Percentiles rank a stretch among this genome's conserved stretches.
These are phyloP conservation scores for Naematelia encephala DNA, from an alignment of 768 basidiomycete species.

Conservation along the genomic window DNA sequence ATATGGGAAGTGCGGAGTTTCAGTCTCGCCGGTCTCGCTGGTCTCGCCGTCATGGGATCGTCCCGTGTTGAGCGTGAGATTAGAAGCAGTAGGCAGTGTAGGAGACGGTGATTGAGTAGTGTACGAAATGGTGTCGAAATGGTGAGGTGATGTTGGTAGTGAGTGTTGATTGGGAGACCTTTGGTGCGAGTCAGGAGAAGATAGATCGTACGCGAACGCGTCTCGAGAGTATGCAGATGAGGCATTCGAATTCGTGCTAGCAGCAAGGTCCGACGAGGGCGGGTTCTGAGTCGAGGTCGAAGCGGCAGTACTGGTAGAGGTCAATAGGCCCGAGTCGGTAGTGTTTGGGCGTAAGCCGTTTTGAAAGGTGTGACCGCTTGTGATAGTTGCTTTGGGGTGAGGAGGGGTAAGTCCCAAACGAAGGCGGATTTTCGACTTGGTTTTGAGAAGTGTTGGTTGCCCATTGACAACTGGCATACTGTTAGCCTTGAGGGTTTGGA, in stretches of 20 bases:
- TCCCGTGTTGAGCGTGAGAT: background rate
- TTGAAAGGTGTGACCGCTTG: background rate
- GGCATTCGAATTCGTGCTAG: constrained; percentile 1
- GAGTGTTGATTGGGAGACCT: constrained; percentile 18
- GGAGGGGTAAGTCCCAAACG: constrained; percentile 43
- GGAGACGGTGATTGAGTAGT: constrained; percentile 10
- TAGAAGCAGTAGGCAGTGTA: constrained; percentile 2
- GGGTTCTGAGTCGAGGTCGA: background rate
- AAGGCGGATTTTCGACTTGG: constrained; percentile 47
- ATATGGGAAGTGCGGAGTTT: background rate
- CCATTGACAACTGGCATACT: too few species aligned
- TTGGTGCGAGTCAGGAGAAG: constrained; percentile 22
- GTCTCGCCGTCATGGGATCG: background rate
- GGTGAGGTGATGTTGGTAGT: background rate
- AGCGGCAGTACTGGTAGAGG: constrained; percentile 11
- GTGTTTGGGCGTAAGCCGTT: background rate
- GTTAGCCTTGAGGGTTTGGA: too few species aligned
- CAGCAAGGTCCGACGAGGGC: background rate
- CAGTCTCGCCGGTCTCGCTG: background rate
- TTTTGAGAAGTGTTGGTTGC: constrained; percentile 29
- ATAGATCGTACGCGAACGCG: constrained; percentile 33
- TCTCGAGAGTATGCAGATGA: constrained; percentile 23
- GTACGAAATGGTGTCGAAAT: constrained; percentile 6
- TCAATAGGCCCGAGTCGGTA: background rate
- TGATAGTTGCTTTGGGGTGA: constrained; percentile 26